phyloP scores from a whole-genome alignment of 1,284 basidiomycete species.

The Fomitopsis betulina region DNA sequence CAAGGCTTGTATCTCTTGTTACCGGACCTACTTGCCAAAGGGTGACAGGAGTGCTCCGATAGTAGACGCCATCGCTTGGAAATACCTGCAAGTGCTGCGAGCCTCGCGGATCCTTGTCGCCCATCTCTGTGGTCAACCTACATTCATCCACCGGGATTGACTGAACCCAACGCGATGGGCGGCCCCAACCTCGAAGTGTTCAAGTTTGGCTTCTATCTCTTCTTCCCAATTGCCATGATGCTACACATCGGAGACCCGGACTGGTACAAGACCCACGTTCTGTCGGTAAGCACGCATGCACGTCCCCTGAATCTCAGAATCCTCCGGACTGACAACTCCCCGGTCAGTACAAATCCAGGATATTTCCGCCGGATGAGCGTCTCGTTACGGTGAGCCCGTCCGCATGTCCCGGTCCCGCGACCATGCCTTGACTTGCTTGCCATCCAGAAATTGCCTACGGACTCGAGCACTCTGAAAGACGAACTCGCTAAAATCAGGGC shows the following conservation, averaged over 20 bases:
- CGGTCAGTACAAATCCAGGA: constrained; percentile 64
- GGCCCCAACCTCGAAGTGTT: constrained; percentile 85
- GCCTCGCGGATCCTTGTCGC: too few relatives aligned
- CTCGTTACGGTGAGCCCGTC: constrained; percentile 42
- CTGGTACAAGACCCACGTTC: constrained; percentile 80
- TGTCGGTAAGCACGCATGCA: constrained; percentile 55
- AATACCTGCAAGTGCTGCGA: too few relatives aligned
- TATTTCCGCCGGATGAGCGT: constrained; percentile 62
- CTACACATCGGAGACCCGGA: constrained; percentile 87
- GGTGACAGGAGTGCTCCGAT: too few relatives aligned
- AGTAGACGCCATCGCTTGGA: too few relatives aligned
- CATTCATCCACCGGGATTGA: background rate
- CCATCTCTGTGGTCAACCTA: background rate
- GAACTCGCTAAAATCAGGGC: constrained; percentile 69
- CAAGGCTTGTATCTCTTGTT: too few relatives aligned
- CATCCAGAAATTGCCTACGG: constrained; percentile 54
- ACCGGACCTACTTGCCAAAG: too few relatives aligned
- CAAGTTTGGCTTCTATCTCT: constrained; percentile 87
- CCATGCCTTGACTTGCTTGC: background rate
- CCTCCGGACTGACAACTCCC: background rate
- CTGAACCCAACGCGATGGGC: constrained; percentile 44
- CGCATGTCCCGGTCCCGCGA: background rate
- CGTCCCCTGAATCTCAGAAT: background rate
- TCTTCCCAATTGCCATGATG: constrained; percentile 81
- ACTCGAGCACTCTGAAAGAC: constrained; percentile 56